Base-by-base conservation (phyloP, 73 alveolate species). In the Paramecium biaurelia region DNA sequence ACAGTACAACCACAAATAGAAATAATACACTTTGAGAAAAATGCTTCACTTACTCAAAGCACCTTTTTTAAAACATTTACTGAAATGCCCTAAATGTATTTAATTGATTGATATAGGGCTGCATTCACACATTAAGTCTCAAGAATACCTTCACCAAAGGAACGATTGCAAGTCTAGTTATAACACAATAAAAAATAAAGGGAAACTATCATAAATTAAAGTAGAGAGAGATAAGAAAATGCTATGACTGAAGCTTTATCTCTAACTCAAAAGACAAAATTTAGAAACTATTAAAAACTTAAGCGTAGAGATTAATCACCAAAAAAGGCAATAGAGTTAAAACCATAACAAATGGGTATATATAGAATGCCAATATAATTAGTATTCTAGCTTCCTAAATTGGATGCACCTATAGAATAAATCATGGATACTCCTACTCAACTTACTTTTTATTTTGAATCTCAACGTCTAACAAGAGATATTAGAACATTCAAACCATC, bases 401-500 rank as follows among this genome's bases (percentile, higher is more conserved):
- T 63, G 84, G 84, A 63, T 9, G 49, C 21, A 26, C 84, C 84
- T 3, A 30, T 63, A 63, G 84, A 63, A 63, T 18, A 30, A 32
- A 63, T 26, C 20, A 32, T 30, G 21, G 84, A 63, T 11, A 26
- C 41, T 79, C 90, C 90, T 15, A 32, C 70, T 3, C 47, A 43
- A 24, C 72, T 47, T n/a, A 79, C 90, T 7, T 79, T 79, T 18
- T 79, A 79, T 12, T 41, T 41, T 2, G 90, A 79, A 79, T 26
- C 70, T 12, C 15, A 79, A 45, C 23, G 56, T 5, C 74, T 79
- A 9, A 79, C 74, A 12, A 41, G 70, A 42, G 90, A 79, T 79
- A 34, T 79, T 0, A 41, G 43, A 14, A 79, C 90, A 23, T 79
- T 79, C 47, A 79, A 79, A 24, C 90, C 90, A 20, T 79, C 90